Evolutionary conservation across 768 basidiomycete genomes (phyloP).

Genomic region (Russula olivacea): DNA sequence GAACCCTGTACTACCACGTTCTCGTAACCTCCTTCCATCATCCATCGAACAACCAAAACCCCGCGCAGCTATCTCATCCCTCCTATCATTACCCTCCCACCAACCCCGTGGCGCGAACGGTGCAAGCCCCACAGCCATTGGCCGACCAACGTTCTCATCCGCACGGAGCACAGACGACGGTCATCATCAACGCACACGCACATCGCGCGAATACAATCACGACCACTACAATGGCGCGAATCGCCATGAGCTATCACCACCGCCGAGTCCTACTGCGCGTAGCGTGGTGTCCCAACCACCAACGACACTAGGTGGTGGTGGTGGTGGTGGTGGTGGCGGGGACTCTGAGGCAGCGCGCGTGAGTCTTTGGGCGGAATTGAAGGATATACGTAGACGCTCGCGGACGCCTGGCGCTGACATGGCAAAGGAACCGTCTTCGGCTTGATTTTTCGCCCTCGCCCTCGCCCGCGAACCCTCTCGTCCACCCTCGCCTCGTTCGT

Average conservation of each 20-base stretch:
- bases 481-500: background rate
- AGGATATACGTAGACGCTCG: constrained; percentile 19
- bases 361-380: constrained; percentile 25
- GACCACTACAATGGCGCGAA: constrained; percentile 8
- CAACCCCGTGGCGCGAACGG: background rate
- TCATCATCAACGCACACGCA: constrained; percentile 21
- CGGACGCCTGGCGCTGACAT: constrained; percentile 12
- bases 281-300: constrained; percentile 24
- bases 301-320: background rate
- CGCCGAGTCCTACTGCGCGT: constrained; percentile 36
- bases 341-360: constrained; percentile 14
- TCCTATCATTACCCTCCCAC: background rate
- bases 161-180: constrained; percentile 21
- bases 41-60: constrained; percentile 21
- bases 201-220: background rate
- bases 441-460: background rate
- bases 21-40: constrained; percentile 29
- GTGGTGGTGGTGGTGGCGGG: background rate
- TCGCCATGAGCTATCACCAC: constrained; percentile 29
- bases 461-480: no score
- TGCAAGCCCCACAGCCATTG: constrained; percentile 14
- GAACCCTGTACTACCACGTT: constrained; percentile 28
- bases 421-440: background rate
- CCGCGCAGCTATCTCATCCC: constrained; percentile 14
- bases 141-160: constrained; percentile 32